These are phyloP conservation scores for Cucurbita argyrosperma DNA, from an alignment of 306 rosid species.

Conservation along the genomic window DNA sequence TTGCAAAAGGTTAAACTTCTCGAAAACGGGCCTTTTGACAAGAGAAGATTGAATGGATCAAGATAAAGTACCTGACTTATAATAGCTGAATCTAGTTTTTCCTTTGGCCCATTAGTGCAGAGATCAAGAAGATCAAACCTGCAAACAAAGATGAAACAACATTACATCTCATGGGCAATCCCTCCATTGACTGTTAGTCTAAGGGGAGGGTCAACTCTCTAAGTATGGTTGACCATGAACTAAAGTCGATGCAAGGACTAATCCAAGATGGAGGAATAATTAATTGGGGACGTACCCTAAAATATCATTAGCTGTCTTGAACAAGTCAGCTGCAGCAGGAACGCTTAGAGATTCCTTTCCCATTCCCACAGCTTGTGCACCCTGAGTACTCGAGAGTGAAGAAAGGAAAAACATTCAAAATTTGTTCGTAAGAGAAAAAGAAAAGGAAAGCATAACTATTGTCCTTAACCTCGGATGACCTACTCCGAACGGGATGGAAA, in stretches of 20 bases:
- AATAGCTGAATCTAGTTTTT: slow-evolving; percentile 78
- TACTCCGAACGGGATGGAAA: no score
- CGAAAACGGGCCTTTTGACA: background rate
- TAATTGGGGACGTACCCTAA: slow-evolving; percentile 39
- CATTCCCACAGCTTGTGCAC: slow-evolving; percentile 97
- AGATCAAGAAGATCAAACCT: slow-evolving; percentile 93
- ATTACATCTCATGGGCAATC: background rate
- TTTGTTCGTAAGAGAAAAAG: background rate
- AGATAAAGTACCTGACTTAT: slow-evolving; percentile 58
- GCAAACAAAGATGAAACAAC: slow-evolving; percentile 3
- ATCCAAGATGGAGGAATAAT: background rate
- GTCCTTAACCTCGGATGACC: background rate
- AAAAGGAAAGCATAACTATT: background rate
- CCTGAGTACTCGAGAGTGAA: slow-evolving; percentile 26
- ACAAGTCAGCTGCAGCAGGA: slow-evolving; percentile 59
- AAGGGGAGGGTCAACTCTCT: background rate
- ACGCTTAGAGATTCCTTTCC: slow-evolving; percentile 85
- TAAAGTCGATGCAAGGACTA: background rate
- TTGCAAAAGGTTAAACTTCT: background rate
- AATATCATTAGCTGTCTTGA: slow-evolving; percentile 62
- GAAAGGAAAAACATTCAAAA: background rate
- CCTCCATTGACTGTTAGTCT: background rate
- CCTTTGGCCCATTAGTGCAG: slow-evolving; percentile 87
- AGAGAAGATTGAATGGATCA: background rate
- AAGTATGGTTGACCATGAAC: background rate